phyloP scores from a whole-genome alignment of 2,329 filamentous ascomycete genomes.

The Fusarium sp. region DNA sequence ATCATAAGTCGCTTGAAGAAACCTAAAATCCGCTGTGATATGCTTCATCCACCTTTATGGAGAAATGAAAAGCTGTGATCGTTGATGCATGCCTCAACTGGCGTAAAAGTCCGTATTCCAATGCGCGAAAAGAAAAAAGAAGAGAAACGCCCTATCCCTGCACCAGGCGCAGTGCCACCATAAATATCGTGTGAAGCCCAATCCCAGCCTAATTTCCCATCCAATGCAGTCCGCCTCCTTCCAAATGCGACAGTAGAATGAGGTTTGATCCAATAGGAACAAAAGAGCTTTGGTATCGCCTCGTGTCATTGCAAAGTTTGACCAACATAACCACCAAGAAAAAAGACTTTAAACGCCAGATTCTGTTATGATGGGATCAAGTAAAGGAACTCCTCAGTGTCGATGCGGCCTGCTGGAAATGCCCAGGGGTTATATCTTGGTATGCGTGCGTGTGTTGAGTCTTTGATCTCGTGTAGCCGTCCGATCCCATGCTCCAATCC shows the following conservation, averaged over 20 bases:
- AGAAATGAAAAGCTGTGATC: background rate
- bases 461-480: conserved; percentile 43
- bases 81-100: background rate
- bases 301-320: background rate
- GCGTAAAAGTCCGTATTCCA: background rate
- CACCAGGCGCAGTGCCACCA: background rate
- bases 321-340: background rate
- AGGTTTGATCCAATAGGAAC: background rate
- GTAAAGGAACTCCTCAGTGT: conserved; percentile 32
- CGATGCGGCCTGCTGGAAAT: conserved; percentile 28
- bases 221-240: conserved; percentile 21
- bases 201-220: conserved; percentile 14
- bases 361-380: conserved; percentile 26
- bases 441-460: conserved; percentile 40
- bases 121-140: conserved; percentile 7
- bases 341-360: conserved; percentile 33
- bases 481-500: conserved; percentile 38
- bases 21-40: background rate
- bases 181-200: conserved; percentile 13
- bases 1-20: background rate
- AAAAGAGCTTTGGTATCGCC: background rate
- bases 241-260: conserved; percentile 10
- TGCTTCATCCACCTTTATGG: conserved; percentile 3
- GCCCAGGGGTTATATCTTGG: conserved; percentile 31
- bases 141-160: conserved; percentile 17